Conservation (phyloP, 1,284 basidiomycete genomes). For the Violaceomyces palustris region DNA sequence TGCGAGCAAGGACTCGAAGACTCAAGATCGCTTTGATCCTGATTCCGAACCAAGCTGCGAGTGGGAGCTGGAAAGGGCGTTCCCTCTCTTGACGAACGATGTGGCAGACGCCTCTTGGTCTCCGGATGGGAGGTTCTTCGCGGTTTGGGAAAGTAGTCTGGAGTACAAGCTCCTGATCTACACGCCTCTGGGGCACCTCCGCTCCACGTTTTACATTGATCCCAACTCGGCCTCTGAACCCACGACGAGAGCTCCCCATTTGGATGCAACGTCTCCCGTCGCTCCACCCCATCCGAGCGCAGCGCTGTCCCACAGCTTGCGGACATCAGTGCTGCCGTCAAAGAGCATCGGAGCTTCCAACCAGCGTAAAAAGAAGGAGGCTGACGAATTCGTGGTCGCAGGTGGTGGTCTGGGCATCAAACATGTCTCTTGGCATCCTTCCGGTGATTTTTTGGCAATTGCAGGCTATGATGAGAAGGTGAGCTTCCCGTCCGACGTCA, state of each 20-base stretch:
- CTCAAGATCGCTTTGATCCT: slow-evolving; percentile 62
- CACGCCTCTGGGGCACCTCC: slow-evolving; percentile 66
- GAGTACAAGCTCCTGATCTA: slow-evolving; percentile 77
- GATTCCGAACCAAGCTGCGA: slow-evolving; percentile 66
- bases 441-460: slow-evolving; percentile 47
- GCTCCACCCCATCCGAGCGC: too few relatives aligned
- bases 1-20: slow-evolving; percentile 16
- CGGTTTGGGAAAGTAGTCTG: slow-evolving; percentile 68
- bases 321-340: background rate
- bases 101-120: slow-evolving; percentile 72
- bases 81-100: slow-evolving; percentile 70
- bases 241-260: slow-evolving; percentile 12
- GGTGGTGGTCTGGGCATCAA: slow-evolving; percentile 49
- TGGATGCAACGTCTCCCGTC: too few relatives aligned
- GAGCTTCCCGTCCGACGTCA: too few relatives aligned
- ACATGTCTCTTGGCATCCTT: slow-evolving; percentile 46
- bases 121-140: slow-evolving; percentile 72
- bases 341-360: background rate
- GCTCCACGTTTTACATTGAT: slow-evolving; percentile 61
- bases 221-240: slow-evolving; percentile 16
- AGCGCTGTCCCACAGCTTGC: too few relatives aligned
- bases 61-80: slow-evolving; percentile 56
- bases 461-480: slow-evolving; percentile 52
- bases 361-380: background rate
- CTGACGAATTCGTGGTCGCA: slow-evolving; percentile 10